A percentile compares a stretch with the other conserved stretches of the same genome.
These are phyloP conservation scores for Escovopsis sp. DNA, from an alignment of 2,329 filamentous ascomycete species.

Conservation along the genomic window DNA sequence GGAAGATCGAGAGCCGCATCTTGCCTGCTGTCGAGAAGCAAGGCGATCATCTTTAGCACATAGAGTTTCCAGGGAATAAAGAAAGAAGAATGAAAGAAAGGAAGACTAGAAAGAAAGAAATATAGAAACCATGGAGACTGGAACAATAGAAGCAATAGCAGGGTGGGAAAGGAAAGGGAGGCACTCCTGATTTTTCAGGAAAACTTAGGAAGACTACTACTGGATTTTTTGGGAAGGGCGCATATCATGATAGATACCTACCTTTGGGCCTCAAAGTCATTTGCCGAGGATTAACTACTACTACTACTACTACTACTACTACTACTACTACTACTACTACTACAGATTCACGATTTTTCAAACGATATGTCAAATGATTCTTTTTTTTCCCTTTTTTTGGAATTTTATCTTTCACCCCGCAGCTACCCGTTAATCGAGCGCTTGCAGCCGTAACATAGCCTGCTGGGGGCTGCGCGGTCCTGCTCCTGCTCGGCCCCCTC, in stretches of 20 bases:
- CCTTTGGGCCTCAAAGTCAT: too few species aligned
- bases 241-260: neutral
- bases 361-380: conserved; percentile 1
- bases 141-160: too few species aligned
- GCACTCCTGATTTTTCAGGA: too few species aligned
- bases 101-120: too few species aligned
- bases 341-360: neutral
- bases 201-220: too few species aligned
- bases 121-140: too few species aligned
- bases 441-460: conserved; percentile 61
- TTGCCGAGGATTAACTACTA: too few species aligned
- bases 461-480: conserved; percentile 14
- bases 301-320: too few species aligned
- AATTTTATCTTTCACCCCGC: conserved; percentile 2
- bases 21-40: conserved; percentile 26
- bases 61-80: too few species aligned
- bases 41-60: conserved; percentile 1
- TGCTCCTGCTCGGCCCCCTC: conserved; percentile 6
- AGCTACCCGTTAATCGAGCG: conserved; percentile 42
- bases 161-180: too few species aligned
- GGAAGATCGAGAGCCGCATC: conserved; percentile 53
- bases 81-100: too few species aligned
- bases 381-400: conserved; percentile 1
- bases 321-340: too few species aligned
- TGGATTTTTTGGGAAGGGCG: neutral